These are phyloP conservation scores for Colletotrichum aenigma DNA, from an alignment of 2,329 filamentous ascomycete genomes.

Conservation along the genomic window DNA sequence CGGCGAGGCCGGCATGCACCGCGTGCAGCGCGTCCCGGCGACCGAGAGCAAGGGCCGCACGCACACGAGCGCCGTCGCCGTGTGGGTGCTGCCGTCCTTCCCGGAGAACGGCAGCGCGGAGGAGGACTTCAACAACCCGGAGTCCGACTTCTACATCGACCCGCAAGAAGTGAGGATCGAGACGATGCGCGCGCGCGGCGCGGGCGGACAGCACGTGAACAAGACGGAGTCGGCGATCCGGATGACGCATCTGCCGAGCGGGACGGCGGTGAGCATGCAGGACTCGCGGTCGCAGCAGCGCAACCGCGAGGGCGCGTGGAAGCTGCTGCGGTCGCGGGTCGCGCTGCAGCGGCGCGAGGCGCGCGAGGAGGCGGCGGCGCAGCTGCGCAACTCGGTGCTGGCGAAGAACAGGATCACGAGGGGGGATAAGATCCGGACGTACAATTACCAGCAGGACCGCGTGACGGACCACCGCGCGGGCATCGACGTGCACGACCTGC, in stretches of 20 bases:
- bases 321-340: constrained; percentile 78
- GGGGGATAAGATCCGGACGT: constrained; percentile 92
- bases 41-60: constrained; percentile 92
- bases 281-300: constrained; percentile 89
- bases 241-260: constrained; percentile 87
- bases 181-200: constrained; percentile 89
- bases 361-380: constrained; percentile 79
- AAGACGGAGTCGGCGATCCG: constrained; percentile 96
- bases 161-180: constrained; percentile 82
- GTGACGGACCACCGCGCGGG: constrained; percentile 90
- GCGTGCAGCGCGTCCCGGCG: constrained; percentile 89
- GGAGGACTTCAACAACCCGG: constrained; percentile 76
- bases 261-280: constrained; percentile 88
- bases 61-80: constrained; percentile 90
- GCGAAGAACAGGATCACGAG: constrained; percentile 83
- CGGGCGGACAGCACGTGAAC: constrained; percentile 97
- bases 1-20: constrained; percentile 91
- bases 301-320: constrained; percentile 89
- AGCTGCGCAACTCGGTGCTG: constrained; percentile 78
- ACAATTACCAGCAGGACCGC: constrained; percentile 77
- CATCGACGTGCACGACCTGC: constrained; percentile 78
- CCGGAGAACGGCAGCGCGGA: constrained; percentile 60
- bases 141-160: constrained; percentile 90
- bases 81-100: constrained; percentile 90
- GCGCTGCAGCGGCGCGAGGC: constrained; percentile 82